Base-by-base conservation (phyloP, 2,329 filamentous ascomycete species). In the Fusarium sp. region DNA sequence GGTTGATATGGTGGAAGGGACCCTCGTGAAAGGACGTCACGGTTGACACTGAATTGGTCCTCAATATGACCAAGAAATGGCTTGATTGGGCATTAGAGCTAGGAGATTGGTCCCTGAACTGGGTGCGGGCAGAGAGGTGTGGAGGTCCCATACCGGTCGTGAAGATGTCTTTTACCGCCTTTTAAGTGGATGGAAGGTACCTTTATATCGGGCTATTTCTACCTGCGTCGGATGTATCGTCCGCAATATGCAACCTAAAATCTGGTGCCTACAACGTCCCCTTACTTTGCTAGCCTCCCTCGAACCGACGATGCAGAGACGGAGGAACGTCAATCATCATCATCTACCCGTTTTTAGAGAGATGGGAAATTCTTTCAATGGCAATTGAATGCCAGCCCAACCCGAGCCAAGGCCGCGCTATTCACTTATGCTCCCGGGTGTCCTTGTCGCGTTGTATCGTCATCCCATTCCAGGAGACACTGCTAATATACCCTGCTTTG, bases 61-160 rank as follows among this genome's bases (percentile, higher is more conserved):
- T 56, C 14, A 6, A 25, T 7, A 53, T 20, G 31, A 25, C 33
- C 20, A 60, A 47, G 23, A 6, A 14, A 20, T 20, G 27, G 27
- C 17, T 25, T 68, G 65, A 68, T 68, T 68, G 65, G 65, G n/a
- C 25, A 23, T 29, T 31, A 2, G 40, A 53, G 45, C 27, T 33
- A 39, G 29, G 54, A 57, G 56, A 61, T 68, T 67, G 59, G 65
- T 67, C 65, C 65, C 65, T 67, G 64, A 52, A 68, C 54, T 59
- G 33, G 21, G 35, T 58, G 61, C 64, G 33, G 37, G 45, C 49
- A 58, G 48, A 67, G 37, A 31, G 29, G 29, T 31, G 47, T 66
- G 40, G 48, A 66, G 33, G 48, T 42, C 42, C 64, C 54, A 68
- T 65, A 51, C 54, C 42, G 31, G 25, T 46, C 17, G 40, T 27